These are phyloP conservation scores for Aspergillus costaricaensis DNA, from an alignment of 2,329 filamentous ascomycete genomes.

Conservation along the genomic window DNA sequence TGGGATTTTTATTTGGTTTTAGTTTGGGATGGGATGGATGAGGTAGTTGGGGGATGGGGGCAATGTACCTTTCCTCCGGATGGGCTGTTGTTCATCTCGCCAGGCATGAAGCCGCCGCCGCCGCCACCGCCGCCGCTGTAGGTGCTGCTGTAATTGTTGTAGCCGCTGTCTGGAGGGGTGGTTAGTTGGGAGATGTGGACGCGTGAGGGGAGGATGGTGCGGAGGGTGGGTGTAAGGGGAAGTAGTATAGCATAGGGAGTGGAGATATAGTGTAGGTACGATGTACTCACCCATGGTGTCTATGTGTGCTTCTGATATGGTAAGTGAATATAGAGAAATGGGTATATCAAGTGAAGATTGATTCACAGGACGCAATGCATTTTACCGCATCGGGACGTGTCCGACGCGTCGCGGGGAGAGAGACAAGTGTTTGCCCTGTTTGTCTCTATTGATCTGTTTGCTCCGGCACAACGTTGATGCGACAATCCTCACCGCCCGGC, in stretches of 20 bases:
- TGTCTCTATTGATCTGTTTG: constrained; percentile 17
- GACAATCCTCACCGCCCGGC: constrained; percentile 31
- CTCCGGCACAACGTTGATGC: constrained; percentile 19
- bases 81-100: constrained; percentile 53
- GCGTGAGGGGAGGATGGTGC: neutral
- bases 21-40: constrained; percentile 6
- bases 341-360: constrained; percentile 5
- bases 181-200: neutral
- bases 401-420: constrained; percentile 37
- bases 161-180: constrained; percentile 1
- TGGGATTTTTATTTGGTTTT: neutral
- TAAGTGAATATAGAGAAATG: neutral
- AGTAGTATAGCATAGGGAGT: too few relatives aligned
- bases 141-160: constrained; percentile 48
- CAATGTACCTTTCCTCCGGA: constrained; percentile 43
- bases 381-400: constrained; percentile 46
- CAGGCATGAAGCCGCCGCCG: constrained; percentile 61
- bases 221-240: neutral
- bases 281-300: constrained; percentile 32
- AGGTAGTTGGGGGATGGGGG: neutral
- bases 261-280: neutral
- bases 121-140: constrained; percentile 53
- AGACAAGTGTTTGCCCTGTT: constrained; percentile 13
- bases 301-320: neutral
- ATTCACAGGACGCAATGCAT: constrained; percentile 23